Evolutionary conservation across 2,329 filamentous ascomycete species (phyloP).

Genomic region (Penicillium griseofulvum): DNA sequence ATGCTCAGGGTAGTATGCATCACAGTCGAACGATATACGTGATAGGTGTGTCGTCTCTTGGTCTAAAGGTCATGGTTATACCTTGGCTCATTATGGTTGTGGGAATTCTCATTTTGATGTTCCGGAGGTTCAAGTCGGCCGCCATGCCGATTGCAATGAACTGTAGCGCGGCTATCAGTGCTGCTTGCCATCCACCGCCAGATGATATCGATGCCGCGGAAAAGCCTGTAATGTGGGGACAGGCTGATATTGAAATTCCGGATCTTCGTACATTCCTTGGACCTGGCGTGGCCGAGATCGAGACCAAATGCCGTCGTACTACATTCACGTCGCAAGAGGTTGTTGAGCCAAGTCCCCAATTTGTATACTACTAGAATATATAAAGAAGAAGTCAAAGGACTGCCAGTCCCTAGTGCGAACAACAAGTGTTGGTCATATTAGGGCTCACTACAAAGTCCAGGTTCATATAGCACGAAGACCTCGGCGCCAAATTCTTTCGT

Average conservation of each 20-base stretch:
- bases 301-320: neutral
- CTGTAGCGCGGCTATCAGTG: neutral
- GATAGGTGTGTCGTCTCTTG: neutral
- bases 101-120: neutral
- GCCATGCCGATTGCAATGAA: neutral
- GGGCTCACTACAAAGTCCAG: too few relatives aligned
- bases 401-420: too few relatives aligned
- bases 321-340: neutral
- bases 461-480: too few relatives aligned
- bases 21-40: neutral
- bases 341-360: neutral
- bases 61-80: neutral
- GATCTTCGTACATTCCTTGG: neutral
- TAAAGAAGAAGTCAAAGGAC: too few relatives aligned
- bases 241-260: neutral
- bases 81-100: neutral
- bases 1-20: neutral
- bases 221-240: neutral
- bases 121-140: neutral
- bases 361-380: neutral
- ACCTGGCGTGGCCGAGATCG: neutral
- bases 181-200: neutral
- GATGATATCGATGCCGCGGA: neutral
- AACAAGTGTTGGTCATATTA: too few relatives aligned
- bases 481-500: too few relatives aligned